These are phyloP conservation scores for Kwoniella shivajii DNA, from an alignment of 1,284 basidiomycete genomes.

Conservation along the genomic window DNA sequence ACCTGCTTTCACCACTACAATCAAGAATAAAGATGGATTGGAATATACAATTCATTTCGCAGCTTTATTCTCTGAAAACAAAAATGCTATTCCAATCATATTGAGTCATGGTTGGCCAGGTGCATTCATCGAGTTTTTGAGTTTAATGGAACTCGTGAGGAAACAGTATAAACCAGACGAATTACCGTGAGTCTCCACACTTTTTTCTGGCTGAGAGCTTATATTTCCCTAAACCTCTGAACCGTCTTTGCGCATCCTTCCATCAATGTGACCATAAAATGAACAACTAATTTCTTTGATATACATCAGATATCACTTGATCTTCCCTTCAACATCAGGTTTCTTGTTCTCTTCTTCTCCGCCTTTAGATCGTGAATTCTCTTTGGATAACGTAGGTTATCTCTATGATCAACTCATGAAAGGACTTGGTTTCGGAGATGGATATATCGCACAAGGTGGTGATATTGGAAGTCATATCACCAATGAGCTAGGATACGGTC, in stretches of 20 bases:
- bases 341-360: constrained; percentile 39
- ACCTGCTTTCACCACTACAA: constrained; percentile 22
- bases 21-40: constrained; percentile 23
- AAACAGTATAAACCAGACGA: constrained; percentile 25
- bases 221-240: too few relatives aligned
- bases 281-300: too few relatives aligned
- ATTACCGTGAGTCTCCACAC: constrained; percentile 26
- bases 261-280: too few relatives aligned
- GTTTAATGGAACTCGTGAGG: constrained; percentile 29
- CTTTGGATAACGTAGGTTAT: constrained; percentile 33
- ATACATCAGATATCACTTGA: constrained; percentile 35
- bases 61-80: constrained; percentile 30
- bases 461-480: constrained; percentile 43
- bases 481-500: constrained; percentile 26
- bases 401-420: constrained; percentile 43
- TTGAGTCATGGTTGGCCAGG: constrained; percentile 51
- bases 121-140: constrained; percentile 37
- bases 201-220: too few relatives aligned
- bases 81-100: constrained; percentile 45
- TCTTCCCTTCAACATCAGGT: constrained; percentile 42
- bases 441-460: constrained; percentile 48
- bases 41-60: constrained; percentile 43
- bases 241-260: too few relatives aligned
- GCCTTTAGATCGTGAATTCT: constrained; percentile 39
- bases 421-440: constrained; percentile 44